A percentile compares a stretch with the other conserved stretches of the same genome.
These are phyloP conservation scores for Sarocladiaceae sp. DNA, from an alignment of 2,329 filamentous ascomycete genomes.

Conservation along the genomic window DNA sequence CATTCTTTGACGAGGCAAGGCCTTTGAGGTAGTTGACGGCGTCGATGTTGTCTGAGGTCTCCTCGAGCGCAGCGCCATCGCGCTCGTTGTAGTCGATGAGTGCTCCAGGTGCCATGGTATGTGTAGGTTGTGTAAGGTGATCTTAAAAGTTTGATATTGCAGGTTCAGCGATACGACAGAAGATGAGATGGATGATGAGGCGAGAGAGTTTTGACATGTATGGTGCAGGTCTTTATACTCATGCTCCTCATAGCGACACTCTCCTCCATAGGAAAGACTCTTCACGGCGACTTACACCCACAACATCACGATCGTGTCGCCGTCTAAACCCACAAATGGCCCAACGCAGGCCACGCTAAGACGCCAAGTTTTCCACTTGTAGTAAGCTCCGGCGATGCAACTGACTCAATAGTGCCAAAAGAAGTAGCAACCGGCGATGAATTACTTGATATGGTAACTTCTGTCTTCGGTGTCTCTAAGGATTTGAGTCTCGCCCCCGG, in stretches of 20 bases:
- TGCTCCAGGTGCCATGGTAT: conserved; percentile 22
- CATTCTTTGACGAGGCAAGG: not conserved
- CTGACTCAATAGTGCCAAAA: not conserved
- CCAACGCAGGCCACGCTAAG: not conserved
- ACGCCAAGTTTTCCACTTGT: not conserved
- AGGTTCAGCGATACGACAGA: no score
- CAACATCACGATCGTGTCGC: not conserved
- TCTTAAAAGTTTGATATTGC: not conserved
- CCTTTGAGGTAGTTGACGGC: conserved; percentile 7
- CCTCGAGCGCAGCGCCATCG: conserved; percentile 34
- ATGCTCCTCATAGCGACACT: not conserved
- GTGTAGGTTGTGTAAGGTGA: not conserved
- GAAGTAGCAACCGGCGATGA: not conserved
- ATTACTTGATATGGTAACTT: not conserved
- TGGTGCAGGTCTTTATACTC: no score
- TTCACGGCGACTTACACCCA: conserved; percentile 2
- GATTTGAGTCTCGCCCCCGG: no score
- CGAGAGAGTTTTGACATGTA: no score
- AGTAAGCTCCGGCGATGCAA: conserved; percentile 1
- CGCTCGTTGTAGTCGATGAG: conserved; percentile 14
- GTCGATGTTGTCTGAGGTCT: conserved; percentile 38
- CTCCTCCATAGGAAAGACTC: no score
- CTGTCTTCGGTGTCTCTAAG: not conserved
- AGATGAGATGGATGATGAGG: no score
- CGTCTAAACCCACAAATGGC: not conserved